phyloP scores from a whole-genome alignment of 2,329 filamentous ascomycete genomes.

The Colletotrichum tropicicola region DNA sequence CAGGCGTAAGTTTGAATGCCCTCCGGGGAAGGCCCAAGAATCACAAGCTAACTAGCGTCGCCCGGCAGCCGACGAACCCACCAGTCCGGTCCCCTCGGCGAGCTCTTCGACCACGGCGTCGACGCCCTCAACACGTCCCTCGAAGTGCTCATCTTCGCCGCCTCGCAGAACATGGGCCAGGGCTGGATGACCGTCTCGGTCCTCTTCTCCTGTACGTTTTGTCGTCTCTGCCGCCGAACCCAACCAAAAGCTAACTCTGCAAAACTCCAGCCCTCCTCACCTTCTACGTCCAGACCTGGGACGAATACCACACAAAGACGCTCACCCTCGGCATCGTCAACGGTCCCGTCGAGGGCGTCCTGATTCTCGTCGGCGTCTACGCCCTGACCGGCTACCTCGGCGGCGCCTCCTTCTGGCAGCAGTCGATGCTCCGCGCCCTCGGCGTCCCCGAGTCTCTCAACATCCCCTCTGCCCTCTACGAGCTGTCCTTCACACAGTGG shows the following conservation, averaged over 20 bases:
- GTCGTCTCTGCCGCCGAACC: neutral
- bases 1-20: conserved; percentile 75
- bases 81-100: conserved; percentile 92
- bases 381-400: conserved; percentile 85
- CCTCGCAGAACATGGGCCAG: conserved; percentile 91
- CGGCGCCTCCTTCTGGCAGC: conserved; percentile 93
- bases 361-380: conserved; percentile 85
- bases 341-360: conserved; percentile 92
- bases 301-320: conserved; percentile 98
- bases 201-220: conserved; percentile 78
- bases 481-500: conserved; percentile 89
- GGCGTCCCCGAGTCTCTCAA: conserved; percentile 71
- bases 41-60: conserved; percentile 1
- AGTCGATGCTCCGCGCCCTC: conserved; percentile 77
- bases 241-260: conserved; percentile 20
- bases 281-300: conserved; percentile 99
- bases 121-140: conserved; percentile 97
- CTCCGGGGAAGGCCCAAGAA: neutral
- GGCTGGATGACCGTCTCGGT: conserved; percentile 87
- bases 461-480: conserved; percentile 77
- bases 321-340: conserved; percentile 92
- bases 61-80: conserved; percentile 78
- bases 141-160: conserved; percentile 91
- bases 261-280: conserved; percentile 76
- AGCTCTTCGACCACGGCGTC: conserved; percentile 97